Evolutionary conservation across 2,329 filamentous ascomycete species (phyloP), one percentile per base, ranked within the genome.

Genomic region (Neopestalotiopsis sp.): DNA sequence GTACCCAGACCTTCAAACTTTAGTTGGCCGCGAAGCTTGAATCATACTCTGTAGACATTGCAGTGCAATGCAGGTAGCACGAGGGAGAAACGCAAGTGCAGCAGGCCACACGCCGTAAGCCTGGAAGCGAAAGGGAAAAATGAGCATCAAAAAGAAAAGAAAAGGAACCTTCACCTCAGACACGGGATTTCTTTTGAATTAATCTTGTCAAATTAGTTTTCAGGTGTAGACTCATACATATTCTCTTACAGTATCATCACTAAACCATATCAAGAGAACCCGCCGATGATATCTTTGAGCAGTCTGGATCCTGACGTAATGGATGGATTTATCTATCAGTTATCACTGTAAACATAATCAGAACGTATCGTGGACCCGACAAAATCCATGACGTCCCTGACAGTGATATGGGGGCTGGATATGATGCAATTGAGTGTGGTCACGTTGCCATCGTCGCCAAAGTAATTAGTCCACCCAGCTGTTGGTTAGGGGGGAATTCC

Each of bases 331-430:
- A 28, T 28, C 24, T 28, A 63, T 32, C 28, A 34, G 10, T 63
- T 14, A n/a, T 65, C 42, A n/a, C 20, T 49, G 24, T 65, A 73
- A 24, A 74, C 30, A 34, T 74, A 73, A 42, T 74, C 71, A 49
- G 69, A 70, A 62, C 72, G 73, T n/a, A 70, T 64, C 1, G 67
- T 45, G n/a, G 70, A 68, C 5, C 70, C 61, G 6, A 69, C 62
- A 1, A 74, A 28, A 42, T 74, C 71, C 71, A 74, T 74, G 10
- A 74, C 67, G n/a, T 74, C 72, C n/a, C 30, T 40, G 34, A 74
- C 67, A 1, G 68, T 78, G 38, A 81, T 82, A 5, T 84, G 82
- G 75, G 77, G 79, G 14, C 30, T 4, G 24, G 38, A 65, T 14
- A 65, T 20, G 13, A 65, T 40, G 30, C 53, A n/a, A 38, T 65